These are phyloP conservation scores for Alternaria triticina DNA, from an alignment of 2,329 filamentous ascomycete species.

Conservation along the genomic window DNA sequence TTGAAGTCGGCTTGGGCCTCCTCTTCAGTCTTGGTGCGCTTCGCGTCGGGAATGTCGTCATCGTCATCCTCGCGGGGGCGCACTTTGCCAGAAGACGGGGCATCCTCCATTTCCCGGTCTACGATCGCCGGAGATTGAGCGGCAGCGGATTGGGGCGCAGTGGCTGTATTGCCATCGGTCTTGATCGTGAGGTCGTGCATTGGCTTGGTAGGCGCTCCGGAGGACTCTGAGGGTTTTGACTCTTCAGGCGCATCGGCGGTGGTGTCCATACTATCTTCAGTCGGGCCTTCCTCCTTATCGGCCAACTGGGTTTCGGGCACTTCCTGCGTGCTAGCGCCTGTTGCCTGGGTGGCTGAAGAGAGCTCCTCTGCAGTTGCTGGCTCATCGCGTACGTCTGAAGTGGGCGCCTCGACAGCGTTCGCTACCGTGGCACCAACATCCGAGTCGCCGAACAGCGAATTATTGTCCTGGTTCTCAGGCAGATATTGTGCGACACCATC, in stretches of 20 bases:
- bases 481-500: slow-evolving; percentile 53
- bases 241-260: slow-evolving; percentile 24
- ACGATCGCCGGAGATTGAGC: slow-evolving; percentile 31
- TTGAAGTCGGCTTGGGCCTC: slow-evolving; percentile 50
- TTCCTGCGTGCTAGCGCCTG: slow-evolving; percentile 36
- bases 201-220: slow-evolving; percentile 38
- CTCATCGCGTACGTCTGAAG: slow-evolving; percentile 45
- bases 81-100: slow-evolving; percentile 54
- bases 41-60: slow-evolving; percentile 67
- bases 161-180: slow-evolving; percentile 22
- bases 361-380: slow-evolving; percentile 17
- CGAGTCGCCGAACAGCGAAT: slow-evolving; percentile 48
- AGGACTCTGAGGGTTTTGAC: slow-evolving; percentile 14
- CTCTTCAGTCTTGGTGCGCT: slow-evolving; percentile 76
- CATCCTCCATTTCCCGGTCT: slow-evolving; percentile 49
- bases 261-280: slow-evolving; percentile 38
- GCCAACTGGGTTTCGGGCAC: slow-evolving; percentile 39
- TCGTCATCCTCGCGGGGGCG: slow-evolving; percentile 70
- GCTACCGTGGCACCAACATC: slow-evolving; percentile 39
- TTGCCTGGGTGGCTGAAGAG: slow-evolving; percentile 22
- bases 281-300: slow-evolving; percentile 18
- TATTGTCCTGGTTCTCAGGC: slow-evolving; percentile 48
- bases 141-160: slow-evolving; percentile 19
- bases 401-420: slow-evolving; percentile 51
- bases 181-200: slow-evolving; percentile 44